These are phyloP conservation scores for Clitopilus passeckerianus DNA, from an alignment of 768 basidiomycete genomes.

Conservation along the genomic window DNA sequence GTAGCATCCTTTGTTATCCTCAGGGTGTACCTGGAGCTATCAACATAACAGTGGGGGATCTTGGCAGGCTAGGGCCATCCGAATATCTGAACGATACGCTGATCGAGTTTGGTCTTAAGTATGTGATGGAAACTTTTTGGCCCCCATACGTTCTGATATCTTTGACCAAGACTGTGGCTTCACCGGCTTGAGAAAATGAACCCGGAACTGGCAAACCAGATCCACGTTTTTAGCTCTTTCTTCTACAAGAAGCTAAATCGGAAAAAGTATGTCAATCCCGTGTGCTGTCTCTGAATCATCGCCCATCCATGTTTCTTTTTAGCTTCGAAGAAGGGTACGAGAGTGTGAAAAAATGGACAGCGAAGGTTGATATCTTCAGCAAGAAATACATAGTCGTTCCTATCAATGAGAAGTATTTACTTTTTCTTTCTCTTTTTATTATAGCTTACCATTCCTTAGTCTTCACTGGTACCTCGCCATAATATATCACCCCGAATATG, in stretches of 20 bases:
- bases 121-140: constrained; percentile 16
- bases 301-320: constrained; percentile 6
- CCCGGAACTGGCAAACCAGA: constrained; percentile 61
- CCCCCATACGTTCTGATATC: neutral
- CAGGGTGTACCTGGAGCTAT: constrained; percentile 67
- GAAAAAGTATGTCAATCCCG: constrained; percentile 41
- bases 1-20: constrained; percentile 76
- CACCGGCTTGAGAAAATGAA: constrained; percentile 47
- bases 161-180: constrained; percentile 58
- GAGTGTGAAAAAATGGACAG: constrained; percentile 92
- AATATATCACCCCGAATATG: constrained; percentile 76
- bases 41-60: constrained; percentile 76
- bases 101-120: constrained; percentile 96
- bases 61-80: constrained; percentile 64
- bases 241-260: constrained; percentile 93
- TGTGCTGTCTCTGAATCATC: neutral
- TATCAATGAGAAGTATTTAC: constrained; percentile 88
- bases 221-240: constrained; percentile 95
- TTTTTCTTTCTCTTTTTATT: neutral
- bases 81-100: constrained; percentile 96
- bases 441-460: constrained; percentile 32
- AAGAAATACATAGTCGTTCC: constrained; percentile 95
- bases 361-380: constrained; percentile 78
- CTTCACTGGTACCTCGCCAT: constrained; percentile 97
- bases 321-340: constrained; percentile 66